These are phyloP conservation scores for Colletotrichum endophyticum DNA, from an alignment of 2,329 filamentous ascomycete species.

Conservation along the genomic window DNA sequence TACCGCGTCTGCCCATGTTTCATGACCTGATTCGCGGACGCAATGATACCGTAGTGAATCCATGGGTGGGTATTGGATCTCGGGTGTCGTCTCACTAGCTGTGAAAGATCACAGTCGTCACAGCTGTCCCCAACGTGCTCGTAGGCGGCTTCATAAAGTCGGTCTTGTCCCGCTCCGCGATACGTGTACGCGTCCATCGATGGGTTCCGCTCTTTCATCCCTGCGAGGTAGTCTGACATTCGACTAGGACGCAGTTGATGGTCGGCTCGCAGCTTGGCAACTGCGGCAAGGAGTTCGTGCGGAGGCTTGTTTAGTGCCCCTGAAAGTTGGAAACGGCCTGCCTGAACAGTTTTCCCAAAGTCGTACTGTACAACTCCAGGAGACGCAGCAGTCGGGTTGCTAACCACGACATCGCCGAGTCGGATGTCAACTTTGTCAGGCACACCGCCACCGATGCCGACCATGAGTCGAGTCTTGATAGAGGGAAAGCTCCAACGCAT, in stretches of 20 bases:
- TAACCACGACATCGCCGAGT: constrained; percentile 19
- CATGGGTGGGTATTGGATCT: background rate
- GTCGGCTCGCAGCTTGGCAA: too few species aligned
- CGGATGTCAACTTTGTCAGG: constrained; percentile 34
- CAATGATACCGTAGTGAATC: constrained; percentile 23
- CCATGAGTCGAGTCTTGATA: constrained; percentile 22
- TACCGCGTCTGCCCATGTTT: background rate
- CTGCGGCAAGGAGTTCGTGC: background rate
- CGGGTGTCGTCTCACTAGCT: background rate
- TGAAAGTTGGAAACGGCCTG: background rate
- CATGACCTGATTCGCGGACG: constrained; percentile 22
- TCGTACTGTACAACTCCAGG: constrained; percentile 30
- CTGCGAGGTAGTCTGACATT: too few species aligned
- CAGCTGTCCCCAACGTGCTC: background rate
- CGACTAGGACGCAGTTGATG: too few species aligned
- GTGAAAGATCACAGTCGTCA: background rate
- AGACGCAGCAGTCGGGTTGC: background rate
- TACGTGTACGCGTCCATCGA: background rate
- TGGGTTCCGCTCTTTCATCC: too few species aligned
- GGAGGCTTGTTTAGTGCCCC: constrained; percentile 24
- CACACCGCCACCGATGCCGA: constrained; percentile 32
- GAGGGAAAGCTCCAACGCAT: constrained; percentile 18
- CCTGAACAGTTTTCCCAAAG: constrained; percentile 25
- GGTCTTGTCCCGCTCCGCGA: background rate
- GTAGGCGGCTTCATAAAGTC: background rate